A percentile compares a stretch with the other conserved stretches of the same genome.
phyloP scores from a whole-genome alignment of 768 basidiomycete genomes.

The Lyophyllum shimeji region DNA sequence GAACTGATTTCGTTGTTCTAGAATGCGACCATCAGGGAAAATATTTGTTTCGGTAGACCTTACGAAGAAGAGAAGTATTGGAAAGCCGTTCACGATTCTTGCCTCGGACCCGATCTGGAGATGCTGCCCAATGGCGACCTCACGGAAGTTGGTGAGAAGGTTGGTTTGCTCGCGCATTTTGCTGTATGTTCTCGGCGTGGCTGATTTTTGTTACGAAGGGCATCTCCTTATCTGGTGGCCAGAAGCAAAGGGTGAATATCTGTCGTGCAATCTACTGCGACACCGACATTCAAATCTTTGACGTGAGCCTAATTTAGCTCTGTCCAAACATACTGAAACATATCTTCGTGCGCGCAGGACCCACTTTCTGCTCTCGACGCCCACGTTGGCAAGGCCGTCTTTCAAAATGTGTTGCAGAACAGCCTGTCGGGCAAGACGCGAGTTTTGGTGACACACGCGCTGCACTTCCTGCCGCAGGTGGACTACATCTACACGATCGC shows the following conservation, averaged over 20 bases:
- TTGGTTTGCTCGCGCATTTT: neutral
- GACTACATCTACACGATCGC: conserved; percentile 83
- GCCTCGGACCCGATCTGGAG: conserved; percentile 77
- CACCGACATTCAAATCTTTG: conserved; percentile 85
- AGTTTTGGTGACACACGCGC: conserved; percentile 87
- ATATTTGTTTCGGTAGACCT: conserved; percentile 83
- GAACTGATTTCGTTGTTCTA: conserved; percentile 20
- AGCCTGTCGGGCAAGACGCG: conserved; percentile 70
- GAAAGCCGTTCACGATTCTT: conserved; percentile 76
- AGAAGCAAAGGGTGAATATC: conserved; percentile 79
- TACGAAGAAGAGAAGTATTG: conserved; percentile 83
- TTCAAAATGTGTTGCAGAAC: conserved; percentile 78
- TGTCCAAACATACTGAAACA: neutral
- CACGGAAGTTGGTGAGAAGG: conserved; percentile 83
- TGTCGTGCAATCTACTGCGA: conserved; percentile 86
- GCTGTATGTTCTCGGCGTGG: neutral
- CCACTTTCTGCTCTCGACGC: conserved; percentile 91
- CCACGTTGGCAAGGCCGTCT: conserved; percentile 86
- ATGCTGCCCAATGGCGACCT: conserved; percentile 76
- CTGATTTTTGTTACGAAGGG: conserved; percentile 42
- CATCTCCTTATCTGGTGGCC: conserved; percentile 84
- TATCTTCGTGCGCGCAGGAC: conserved; percentile 42
- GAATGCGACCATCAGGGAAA: conserved; percentile 87
- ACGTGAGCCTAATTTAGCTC: conserved; percentile 34
- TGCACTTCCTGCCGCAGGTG: conserved; percentile 86